Conservation (phyloP, 257 asterid genomes). For the Ligustrum vulgare region DNA sequence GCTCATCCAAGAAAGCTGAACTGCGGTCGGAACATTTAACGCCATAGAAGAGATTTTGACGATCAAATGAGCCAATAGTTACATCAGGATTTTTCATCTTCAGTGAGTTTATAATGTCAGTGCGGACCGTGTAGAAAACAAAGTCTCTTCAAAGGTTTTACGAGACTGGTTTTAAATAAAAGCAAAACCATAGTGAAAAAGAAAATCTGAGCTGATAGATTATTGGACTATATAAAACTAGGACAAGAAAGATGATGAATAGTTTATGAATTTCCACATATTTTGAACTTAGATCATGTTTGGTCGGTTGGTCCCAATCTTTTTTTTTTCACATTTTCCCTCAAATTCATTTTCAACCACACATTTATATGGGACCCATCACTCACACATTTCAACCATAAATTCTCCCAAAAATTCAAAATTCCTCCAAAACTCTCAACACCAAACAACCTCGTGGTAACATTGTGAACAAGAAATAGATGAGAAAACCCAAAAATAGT, state of each 20-base stretch:
- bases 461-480: neutral
- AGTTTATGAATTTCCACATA: neutral
- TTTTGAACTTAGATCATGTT: neutral
- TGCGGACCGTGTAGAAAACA: constrained; percentile 61
- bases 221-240: constrained; percentile 7
- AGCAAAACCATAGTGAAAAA: constrained; percentile 16
- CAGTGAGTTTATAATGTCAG: constrained; percentile 67
- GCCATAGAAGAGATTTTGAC: constrained; percentile 81
- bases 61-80: constrained; percentile 89
- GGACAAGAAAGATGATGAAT: neutral
- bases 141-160: constrained; percentile 20
- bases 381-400: too few relatives aligned
- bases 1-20: constrained; percentile 52
- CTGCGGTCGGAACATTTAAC: constrained; percentile 62
- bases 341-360: too few relatives aligned
- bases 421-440: too few relatives aligned
- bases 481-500: too few relatives aligned
- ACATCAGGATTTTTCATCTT: constrained; percentile 68
- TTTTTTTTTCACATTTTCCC: too few relatives aligned
- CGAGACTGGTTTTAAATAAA: neutral
- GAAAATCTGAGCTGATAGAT: constrained; percentile 6
- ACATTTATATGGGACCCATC: too few relatives aligned
- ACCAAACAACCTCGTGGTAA: too few relatives aligned
- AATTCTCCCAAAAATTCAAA: too few relatives aligned
- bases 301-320: too few relatives aligned